A percentile compares a stretch with the other conserved stretches of the same genome.
Conservation (phyloP, 2,329 filamentous ascomycete genomes). For the Diaporthe amygdali region DNA sequence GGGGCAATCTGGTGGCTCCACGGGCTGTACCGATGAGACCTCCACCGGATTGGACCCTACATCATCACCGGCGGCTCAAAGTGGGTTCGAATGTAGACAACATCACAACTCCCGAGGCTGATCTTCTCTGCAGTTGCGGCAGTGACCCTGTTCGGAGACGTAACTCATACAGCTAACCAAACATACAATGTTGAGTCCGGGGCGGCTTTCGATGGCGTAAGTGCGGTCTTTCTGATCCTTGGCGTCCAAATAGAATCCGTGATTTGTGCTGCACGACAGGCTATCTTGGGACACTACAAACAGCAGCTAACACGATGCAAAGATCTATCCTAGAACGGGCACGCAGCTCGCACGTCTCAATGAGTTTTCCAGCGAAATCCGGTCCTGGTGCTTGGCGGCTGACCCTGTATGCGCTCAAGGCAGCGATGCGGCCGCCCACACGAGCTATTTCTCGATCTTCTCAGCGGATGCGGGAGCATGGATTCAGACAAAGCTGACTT, state of each 20-base stretch:
- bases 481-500: constrained; percentile 8
- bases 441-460: constrained; percentile 43
- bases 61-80: not conserved
- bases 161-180: constrained; percentile 21
- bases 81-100: not conserved
- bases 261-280: not conserved
- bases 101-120: not conserved
- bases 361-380: constrained; percentile 33
- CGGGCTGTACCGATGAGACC: constrained; percentile 16
- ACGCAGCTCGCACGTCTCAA: constrained; percentile 35
- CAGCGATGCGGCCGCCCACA: constrained; percentile 37
- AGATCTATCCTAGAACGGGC: constrained; percentile 36
- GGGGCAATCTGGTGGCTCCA: constrained; percentile 18
- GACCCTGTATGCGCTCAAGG: constrained; percentile 47
- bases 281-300: not conserved
- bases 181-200: constrained; percentile 23
- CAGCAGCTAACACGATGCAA: not conserved
- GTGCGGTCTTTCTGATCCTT: not conserved
- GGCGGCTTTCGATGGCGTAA: constrained; percentile 18
- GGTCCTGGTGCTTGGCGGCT: constrained; percentile 40
- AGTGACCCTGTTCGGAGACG: constrained; percentile 21
- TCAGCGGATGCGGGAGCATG: constrained; percentile 30
- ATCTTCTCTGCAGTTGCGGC: not conserved
- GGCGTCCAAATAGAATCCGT: no score
- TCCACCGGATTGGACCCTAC: constrained; percentile 7